Evolutionary conservation across 2,329 filamentous ascomycete species (phyloP), one percentile per base, ranked within the genome.

Genomic region (Fusarium protoensiforme): DNA sequence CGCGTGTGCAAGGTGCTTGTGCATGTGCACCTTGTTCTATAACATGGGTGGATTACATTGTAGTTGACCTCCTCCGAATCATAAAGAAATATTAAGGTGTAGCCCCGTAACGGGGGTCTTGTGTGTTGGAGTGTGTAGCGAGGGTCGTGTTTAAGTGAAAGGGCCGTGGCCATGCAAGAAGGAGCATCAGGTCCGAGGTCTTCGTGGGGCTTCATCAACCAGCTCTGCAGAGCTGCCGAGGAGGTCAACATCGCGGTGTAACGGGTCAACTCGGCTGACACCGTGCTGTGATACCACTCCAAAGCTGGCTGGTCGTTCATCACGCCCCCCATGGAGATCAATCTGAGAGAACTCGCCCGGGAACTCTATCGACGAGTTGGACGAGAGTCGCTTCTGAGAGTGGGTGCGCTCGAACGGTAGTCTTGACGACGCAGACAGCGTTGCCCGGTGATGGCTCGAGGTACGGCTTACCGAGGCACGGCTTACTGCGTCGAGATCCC

Each of bases 281-380:
- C 83, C 89, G 64, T 90, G 89, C 36, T 90, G 88, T 65, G 87
- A 83, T 24, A 92, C 90, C 63, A 85, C 85, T 22, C 90, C 90
- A 62, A 87, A 86, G 64, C 85, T 90, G 1, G 87, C 86, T 9
- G 88, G 86, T 36, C 86, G 83, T 56, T 89, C 87, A 24, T 86
- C 84, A 20, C 77, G 81, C 39, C 78, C 76, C 38, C 77, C 79
- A 53, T 74, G 79, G 70, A 83, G 80, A 59, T 86, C 83, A 43
- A 82, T 77, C 24, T 86, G 83, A 24, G 80, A 85, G 61, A 85
- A 82, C 20, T 87, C 86, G 24, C 86, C 86, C 0, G 84, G 84
- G 14, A 84, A 84, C 1, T 84, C 84, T 41, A 85, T 80, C 1
- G 88, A 90, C 0, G 88, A 89, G 20, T 82, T 84, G 7, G 85